A percentile compares a stretch with the other conserved stretches of the same genome.
Conservation (phyloP, 2,329 filamentous ascomycete species). For the Malbranchea zuffiana region DNA sequence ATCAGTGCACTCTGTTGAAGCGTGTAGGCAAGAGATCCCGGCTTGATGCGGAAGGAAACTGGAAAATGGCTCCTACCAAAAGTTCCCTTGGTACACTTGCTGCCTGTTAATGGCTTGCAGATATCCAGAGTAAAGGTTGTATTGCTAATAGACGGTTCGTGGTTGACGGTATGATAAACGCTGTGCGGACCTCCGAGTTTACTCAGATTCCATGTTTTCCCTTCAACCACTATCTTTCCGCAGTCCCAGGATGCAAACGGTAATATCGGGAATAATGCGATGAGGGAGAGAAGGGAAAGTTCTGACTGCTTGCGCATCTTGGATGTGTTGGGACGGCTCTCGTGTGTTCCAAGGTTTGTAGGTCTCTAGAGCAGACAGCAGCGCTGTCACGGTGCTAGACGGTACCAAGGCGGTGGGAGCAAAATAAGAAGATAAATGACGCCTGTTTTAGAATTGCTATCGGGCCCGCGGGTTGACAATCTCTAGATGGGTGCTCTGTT, state of each 20-base stretch:
- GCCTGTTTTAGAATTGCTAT: no score
- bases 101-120: constrained; percentile 54
- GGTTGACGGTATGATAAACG: constrained; percentile 12
- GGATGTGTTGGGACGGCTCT: no score
- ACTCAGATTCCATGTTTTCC: constrained; percentile 21
- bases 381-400: no score
- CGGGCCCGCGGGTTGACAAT: no score
- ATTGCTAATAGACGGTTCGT: constrained; percentile 43
- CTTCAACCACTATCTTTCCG: constrained; percentile 19
- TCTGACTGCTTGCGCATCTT: constrained; percentile 10
- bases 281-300: constrained; percentile 13
- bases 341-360: no score
- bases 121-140: constrained; percentile 75
- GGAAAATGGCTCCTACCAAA: constrained; percentile 10
- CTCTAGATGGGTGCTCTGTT: no score
- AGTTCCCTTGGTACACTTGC: constrained; percentile 13
- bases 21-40: no score
- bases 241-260: constrained; percentile 19
- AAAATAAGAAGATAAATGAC: no score
- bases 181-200: constrained; percentile 21
- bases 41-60: no score
- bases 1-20: not conserved
- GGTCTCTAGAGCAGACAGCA: no score
- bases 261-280: constrained; percentile 14
- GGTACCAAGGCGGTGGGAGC: no score